Evolutionary conservation across 345 rosid genomes (phyloP).

Genomic region (Noccaea bulbosa): DNA sequence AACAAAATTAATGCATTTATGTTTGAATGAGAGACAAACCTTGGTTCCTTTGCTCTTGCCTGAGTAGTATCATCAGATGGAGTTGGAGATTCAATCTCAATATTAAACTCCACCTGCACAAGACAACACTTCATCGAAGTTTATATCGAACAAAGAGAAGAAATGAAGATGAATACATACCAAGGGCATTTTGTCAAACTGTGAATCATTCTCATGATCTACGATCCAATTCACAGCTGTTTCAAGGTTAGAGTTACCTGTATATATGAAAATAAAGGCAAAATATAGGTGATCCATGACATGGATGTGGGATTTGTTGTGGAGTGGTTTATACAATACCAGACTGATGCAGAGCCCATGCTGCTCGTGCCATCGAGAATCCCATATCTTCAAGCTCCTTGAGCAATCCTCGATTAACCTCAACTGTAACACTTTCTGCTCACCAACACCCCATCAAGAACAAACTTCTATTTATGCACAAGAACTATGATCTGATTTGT

Average conservation of each 20-base stretch:
- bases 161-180: constrained; percentile 44
- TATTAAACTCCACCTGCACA: constrained; percentile 61
- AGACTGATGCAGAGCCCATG: constrained; percentile 67
- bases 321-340: constrained; percentile 45
- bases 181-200: constrained; percentile 67
- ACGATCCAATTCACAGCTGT: constrained; percentile 80
- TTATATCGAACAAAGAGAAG: not conserved
- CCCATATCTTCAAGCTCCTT: constrained; percentile 73
- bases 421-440: constrained; percentile 51
- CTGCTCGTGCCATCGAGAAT: constrained; percentile 61
- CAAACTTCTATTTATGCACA: not conserved
- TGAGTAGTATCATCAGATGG: constrained; percentile 46
- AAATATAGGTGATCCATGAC: not conserved
- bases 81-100: constrained; percentile 66
- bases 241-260: constrained; percentile 68
- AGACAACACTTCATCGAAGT: not conserved
- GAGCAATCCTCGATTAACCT: constrained; percentile 59
- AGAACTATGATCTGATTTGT: not conserved
- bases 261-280: not conserved
- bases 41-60: constrained; percentile 57
- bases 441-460: constrained; percentile 3
- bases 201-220: constrained; percentile 73
- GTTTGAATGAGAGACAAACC: constrained; percentile 50
- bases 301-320: not conserved
- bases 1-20: no score